A percentile compares a stretch with the other conserved stretches of the same genome.
Conservation (phyloP, 495 filamentous ascomycete genomes). For the Aspergillus ostianus region DNA sequence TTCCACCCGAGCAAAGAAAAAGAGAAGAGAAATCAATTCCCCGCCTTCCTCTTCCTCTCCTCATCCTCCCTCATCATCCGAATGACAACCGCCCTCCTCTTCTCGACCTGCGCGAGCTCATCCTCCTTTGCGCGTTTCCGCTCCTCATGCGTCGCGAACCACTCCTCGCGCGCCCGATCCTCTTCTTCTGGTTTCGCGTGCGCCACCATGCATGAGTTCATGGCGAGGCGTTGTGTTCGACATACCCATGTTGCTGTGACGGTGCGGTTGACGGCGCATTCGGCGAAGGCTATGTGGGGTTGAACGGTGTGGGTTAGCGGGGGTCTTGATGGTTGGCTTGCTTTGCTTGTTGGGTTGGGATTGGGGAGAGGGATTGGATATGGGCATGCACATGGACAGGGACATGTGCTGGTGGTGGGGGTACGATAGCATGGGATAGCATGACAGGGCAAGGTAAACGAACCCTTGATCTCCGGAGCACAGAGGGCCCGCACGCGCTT, state of each 20-base stretch:
- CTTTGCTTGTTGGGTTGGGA: neutral
- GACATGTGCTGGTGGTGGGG: no score
- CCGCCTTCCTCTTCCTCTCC: slow-evolving; percentile 31
- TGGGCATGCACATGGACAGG: no score
- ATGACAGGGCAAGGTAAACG: slow-evolving; percentile 8
- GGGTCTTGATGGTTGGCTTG: neutral
- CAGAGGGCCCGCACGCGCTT: slow-evolving; percentile 78
- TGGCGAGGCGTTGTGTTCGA: slow-evolving; percentile 69
- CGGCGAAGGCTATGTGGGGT: slow-evolving; percentile 68
- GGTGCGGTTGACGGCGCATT: slow-evolving; percentile 83
- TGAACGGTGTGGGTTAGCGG: neutral
- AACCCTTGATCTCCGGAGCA: slow-evolving; percentile 84
- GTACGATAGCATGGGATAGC: no score
- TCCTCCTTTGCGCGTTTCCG: slow-evolving; percentile 60
- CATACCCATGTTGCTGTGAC: slow-evolving; percentile 83
- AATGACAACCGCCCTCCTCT: slow-evolving; percentile 46
- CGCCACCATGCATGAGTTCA: slow-evolving; percentile 90
- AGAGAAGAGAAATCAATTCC: slow-evolving; percentile 19
- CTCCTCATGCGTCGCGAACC: slow-evolving; percentile 75
- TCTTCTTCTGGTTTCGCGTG: slow-evolving; percentile 82
- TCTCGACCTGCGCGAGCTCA: slow-evolving; percentile 49
- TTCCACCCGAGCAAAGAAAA: slow-evolving; percentile 2
- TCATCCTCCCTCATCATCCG: slow-evolving; percentile 57
- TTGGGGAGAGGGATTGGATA: neutral
- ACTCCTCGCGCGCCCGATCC: slow-evolving; percentile 88